Evolutionary conservation across 164 flowering plant genomes (phyloP), one percentile per base, ranked within the genome.

Genomic region (Macadamia tetraphylla): DNA sequence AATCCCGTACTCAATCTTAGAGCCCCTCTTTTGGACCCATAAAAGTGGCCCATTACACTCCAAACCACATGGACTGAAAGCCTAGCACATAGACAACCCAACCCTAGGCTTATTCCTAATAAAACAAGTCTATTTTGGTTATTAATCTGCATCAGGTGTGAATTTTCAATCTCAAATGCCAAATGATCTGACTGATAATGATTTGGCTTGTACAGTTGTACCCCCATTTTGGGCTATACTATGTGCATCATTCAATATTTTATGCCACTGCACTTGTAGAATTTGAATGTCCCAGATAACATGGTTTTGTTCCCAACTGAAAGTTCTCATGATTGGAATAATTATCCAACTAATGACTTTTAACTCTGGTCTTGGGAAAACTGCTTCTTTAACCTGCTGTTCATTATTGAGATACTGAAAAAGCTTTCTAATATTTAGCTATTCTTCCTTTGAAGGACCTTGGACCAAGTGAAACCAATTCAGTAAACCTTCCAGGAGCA

Each of bases 361-460:
- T 51, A 12, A 10, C 55, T 14, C 17, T 51, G 13, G 55, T 43
- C 0, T 43, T 6, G 9, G 48, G 48, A 6, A 43, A 43, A 9
- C 48, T 43, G 48, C 48, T 43, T 6, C 64, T 44, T 23, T 40
- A 18, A 17, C n/a, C 12, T 5, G 29, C 43, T 13, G 6, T 8
- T 49, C 43, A 12, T 56, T 73, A 66, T 68, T n/a, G 29, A 35
- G 14, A 60, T 23, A 2, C 29, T 44, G 14, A 59, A 43, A 44
- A 18, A 3, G n/a, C 31, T 58, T 30, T 1, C 32, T 56, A 32
- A 60, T 10, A 68, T 31, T 61, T 68, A 49, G 53, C 14, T 52
- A 53, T 32, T 58, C 12, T 55, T n/a, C 12, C 51, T 59, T 74
- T 82, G 75, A 88, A 91, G 97, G 94, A 86, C 73, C 48, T 76